These are phyloP conservation scores for Pleurotus platypus DNA, from an alignment of 768 basidiomycete species.

Conservation along the genomic window DNA sequence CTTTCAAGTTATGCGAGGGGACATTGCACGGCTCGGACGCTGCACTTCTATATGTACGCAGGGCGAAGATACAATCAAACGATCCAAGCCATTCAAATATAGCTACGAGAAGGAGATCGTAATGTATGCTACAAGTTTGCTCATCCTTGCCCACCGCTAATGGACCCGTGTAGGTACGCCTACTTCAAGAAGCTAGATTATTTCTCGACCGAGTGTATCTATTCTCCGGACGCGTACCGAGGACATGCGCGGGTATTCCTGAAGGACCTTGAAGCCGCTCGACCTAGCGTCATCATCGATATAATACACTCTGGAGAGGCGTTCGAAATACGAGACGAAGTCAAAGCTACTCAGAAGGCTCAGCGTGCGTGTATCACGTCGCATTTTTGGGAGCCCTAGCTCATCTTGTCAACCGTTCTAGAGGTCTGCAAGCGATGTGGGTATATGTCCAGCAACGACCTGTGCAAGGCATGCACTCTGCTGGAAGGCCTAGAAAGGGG, in stretches of 20 bases:
- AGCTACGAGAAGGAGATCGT: constrained; percentile 99
- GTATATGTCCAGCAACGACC: constrained; percentile 93
- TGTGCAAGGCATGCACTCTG: constrained; percentile 93
- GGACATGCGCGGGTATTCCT: constrained; percentile 93
- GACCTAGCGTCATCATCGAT: constrained; percentile 95
- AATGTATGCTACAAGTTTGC: constrained; percentile 54
- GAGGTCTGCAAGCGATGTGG: constrained; percentile 92
- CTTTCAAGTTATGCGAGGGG: constrained; percentile 90
- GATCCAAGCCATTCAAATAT: constrained; percentile 99
- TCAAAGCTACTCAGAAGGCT: constrained; percentile 78
- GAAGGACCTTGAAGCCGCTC: constrained; percentile 91
- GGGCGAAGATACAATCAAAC: constrained; percentile 93
- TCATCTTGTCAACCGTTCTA: constrained; percentile 26
- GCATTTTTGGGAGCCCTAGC: constrained; percentile 3
- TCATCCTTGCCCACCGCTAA: constrained; percentile 9
- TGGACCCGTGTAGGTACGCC: constrained; percentile 68
- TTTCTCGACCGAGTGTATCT: constrained; percentile 99
- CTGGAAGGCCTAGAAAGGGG: constrained; percentile 90
- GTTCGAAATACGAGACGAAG: constrained; percentile 80
- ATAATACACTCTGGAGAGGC: constrained; percentile 96
- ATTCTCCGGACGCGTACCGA: constrained; percentile 97
- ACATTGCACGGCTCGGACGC: constrained; percentile 89
- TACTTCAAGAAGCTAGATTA: constrained; percentile 99
- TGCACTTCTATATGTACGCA: constrained; percentile 95
- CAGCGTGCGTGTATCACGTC: constrained; percentile 60